Base-by-base conservation (phyloP, 352 stramenopile species). In the Globisporangium lucens region DNA sequence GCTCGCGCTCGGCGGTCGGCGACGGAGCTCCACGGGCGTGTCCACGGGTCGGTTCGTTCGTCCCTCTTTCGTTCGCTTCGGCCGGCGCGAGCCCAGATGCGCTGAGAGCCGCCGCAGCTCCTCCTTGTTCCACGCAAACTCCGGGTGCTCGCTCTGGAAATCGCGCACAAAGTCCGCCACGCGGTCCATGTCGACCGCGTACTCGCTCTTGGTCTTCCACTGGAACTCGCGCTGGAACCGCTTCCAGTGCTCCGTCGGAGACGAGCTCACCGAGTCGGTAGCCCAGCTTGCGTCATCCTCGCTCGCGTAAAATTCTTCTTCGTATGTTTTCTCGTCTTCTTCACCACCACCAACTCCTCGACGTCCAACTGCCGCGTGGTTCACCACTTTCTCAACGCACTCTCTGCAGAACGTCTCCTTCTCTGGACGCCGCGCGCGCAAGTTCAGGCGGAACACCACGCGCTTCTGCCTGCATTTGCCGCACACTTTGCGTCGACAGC, bases 401-500 rank as follows among this genome's bases (percentile, higher is more conserved):
- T 85, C 79, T 33, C 72, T 76, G 53, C 82, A 90, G 60, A 90
- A 90, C 2, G 51, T 60, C 53, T 83, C 78, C 49, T 75, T 79
- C 58, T 75, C 72, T 0, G 82, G 79, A 24, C 75, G 76, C 7
- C 78, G 75, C 29, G 77, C 78, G 1, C 80, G 80, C 24, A 75
- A 33, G 43, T 83, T 71, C 1, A 89, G 68, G 0, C 75, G 75
- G 60, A 90, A 90, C 1, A 89, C 72, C 4, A 68, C 77, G 51
- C 80, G 81, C 65, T 67, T 77, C 30, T 87, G 70, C 3, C 76
- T 74, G 47, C 82, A 90, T 41, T 76, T 79, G 22, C 53, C 63
- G 58, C 82, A 90, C 24, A 84, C 75, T n/a, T 80, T 80, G 13
- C 74, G 77, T 8, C 78, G 73, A 64, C 82, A 90, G n/a, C 80